Percentiles rank a stretch among this genome's conserved stretches.
Conservation (phyloP, 1,284 basidiomycete genomes). For the Fomitopsis betulina region DNA sequence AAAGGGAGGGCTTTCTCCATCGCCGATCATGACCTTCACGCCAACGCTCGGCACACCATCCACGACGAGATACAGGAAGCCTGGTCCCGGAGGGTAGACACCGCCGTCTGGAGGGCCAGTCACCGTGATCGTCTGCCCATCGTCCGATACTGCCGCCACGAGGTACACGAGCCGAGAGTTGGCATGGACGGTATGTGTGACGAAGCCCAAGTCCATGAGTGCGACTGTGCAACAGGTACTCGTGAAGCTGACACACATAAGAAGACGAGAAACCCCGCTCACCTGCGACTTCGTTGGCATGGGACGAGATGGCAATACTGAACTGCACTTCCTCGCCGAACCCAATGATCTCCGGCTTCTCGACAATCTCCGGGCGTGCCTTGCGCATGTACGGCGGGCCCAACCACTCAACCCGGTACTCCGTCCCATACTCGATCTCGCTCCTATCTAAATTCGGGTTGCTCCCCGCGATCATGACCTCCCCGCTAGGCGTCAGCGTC, state of each 20-base stretch:
- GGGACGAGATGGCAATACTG: constrained; percentile 32
- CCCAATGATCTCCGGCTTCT: constrained; percentile 35
- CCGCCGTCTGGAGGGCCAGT: constrained; percentile 56
- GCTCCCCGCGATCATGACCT: constrained; percentile 75
- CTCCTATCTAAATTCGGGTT: constrained; percentile 81
- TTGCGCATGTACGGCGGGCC: constrained; percentile 64
- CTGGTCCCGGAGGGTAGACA: constrained; percentile 80
- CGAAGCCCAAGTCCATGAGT: constrained; percentile 75
- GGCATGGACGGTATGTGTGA: constrained; percentile 76
- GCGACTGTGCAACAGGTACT: constrained; percentile 40
- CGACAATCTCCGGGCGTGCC: constrained; percentile 47
- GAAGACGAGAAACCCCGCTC: background rate
- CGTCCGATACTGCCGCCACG: constrained; percentile 28
- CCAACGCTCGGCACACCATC: constrained; percentile 68
- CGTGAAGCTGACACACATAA: background rate
- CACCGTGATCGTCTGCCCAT: constrained; percentile 38
- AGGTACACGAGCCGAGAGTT: constrained; percentile 77
- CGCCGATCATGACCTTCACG: constrained; percentile 65
- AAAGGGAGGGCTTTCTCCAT: constrained; percentile 53
- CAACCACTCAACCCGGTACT: constrained; percentile 79
- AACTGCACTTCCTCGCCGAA: constrained; percentile 44
- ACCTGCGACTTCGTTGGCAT: constrained; percentile 32
- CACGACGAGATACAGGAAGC: constrained; percentile 68
- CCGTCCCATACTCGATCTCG: constrained; percentile 65
- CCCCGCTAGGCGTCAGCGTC: constrained; percentile 64